A percentile compares a stretch with the other conserved stretches of the same genome.
Evolutionary conservation across 2,329 filamentous ascomycete species (phyloP).

Genomic region (Penicillium sp.): DNA sequence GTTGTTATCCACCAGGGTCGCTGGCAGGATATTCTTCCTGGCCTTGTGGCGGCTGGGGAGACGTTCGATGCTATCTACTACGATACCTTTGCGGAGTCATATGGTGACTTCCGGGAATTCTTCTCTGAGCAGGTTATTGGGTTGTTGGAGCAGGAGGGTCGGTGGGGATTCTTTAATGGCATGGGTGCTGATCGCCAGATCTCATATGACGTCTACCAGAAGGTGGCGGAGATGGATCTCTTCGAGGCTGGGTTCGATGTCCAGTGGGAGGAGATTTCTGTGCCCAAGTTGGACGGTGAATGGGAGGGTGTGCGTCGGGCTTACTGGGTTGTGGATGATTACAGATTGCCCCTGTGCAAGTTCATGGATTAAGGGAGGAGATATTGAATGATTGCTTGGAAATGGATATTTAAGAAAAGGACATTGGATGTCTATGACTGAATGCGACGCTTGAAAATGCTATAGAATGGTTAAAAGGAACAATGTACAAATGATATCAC

Average conservation of each 20-base stretch:
- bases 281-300: constrained; percentile 65
- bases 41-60: constrained; percentile 58
- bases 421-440: constrained; percentile 15
- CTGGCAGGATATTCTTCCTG: constrained; percentile 73
- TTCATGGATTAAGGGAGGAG: constrained; percentile 26
- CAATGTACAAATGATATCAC: constrained; percentile 32
- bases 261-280: constrained; percentile 69
- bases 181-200: constrained; percentile 84
- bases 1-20: constrained; percentile 58
- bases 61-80: constrained; percentile 88
- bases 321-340: constrained; percentile 73
- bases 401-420: constrained; percentile 1
- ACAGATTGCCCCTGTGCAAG: constrained; percentile 38
- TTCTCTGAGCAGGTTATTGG: constrained; percentile 80
- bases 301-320: constrained; percentile 82
- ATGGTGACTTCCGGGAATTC: constrained; percentile 72
- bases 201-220: constrained; percentile 92
- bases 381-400: neutral
- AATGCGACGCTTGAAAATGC: constrained; percentile 19
- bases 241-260: constrained; percentile 82
- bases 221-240: constrained; percentile 82
- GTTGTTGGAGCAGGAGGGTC: constrained; percentile 51
- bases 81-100: constrained; percentile 94
- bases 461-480: constrained; percentile 14
- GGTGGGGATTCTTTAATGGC: constrained; percentile 60